Conservation (phyloP, 169 alveolate species). For the Plasmodium vivax region DNA sequence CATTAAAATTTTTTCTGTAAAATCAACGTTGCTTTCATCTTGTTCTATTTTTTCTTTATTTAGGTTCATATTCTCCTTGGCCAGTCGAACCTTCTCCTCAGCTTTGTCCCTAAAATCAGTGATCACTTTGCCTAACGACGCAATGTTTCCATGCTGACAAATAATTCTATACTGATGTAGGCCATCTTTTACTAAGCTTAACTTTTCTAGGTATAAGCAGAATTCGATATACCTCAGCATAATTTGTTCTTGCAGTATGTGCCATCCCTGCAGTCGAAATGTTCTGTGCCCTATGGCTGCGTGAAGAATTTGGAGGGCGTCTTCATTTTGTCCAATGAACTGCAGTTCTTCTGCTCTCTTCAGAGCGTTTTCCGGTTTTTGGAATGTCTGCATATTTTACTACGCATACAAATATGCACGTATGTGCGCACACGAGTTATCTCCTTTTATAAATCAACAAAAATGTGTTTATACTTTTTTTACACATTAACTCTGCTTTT, state of each 20-base stretch:
- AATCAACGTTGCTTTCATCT: conserved; percentile 79
- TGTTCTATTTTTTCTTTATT: conserved; percentile 73
- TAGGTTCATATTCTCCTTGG: conserved; percentile 81
- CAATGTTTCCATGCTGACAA: conserved; percentile 91
- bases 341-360: conserved; percentile 92
- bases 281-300: conserved; percentile 90
- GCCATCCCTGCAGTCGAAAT: conserved; percentile 93
- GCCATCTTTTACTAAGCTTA: conserved; percentile 92
- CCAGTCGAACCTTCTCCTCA: conserved; percentile 86
- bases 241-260: conserved; percentile 90
- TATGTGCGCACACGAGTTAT: not conserved
- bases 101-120: conserved; percentile 91
- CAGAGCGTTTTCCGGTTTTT: conserved; percentile 93
- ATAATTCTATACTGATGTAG: conserved; percentile 91
- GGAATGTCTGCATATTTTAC: conserved; percentile 86
- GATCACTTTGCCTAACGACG: conserved; percentile 91
- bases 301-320: conserved; percentile 90
- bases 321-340: conserved; percentile 92
- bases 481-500: not conserved
- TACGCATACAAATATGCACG: not conserved
- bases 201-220: conserved; percentile 90
- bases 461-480: not conserved
- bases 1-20: conserved; percentile 89
- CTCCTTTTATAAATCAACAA: not conserved
- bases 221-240: conserved; percentile 91